Percentiles rank a stretch among this genome's conserved stretches.
These are phyloP conservation scores for Russula vinacea DNA, from an alignment of 768 basidiomycete species.

Conservation along the genomic window DNA sequence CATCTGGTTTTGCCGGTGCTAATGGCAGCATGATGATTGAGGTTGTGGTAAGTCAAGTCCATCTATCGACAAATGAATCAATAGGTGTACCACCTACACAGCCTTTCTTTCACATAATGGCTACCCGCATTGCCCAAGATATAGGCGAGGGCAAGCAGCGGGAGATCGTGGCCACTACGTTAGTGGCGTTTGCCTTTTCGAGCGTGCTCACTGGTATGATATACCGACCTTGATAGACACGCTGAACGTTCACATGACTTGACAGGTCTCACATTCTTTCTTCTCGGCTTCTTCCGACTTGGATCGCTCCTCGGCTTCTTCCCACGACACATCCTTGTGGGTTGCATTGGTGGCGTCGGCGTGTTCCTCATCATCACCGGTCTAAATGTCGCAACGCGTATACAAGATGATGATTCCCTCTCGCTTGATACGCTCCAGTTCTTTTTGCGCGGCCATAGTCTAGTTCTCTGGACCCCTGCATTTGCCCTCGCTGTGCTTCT, in stretches of 20 bases:
- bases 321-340: slow-evolving; percentile 94
- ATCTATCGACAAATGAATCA: background rate
- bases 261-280: slow-evolving; percentile 72
- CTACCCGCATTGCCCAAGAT: slow-evolving; percentile 64
- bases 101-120: slow-evolving; percentile 96
- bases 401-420: slow-evolving; percentile 71
- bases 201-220: slow-evolving; percentile 77
- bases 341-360: slow-evolving; percentile 95
- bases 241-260: background rate
- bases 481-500: slow-evolving; percentile 72
- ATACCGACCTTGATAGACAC: slow-evolving; percentile 16
- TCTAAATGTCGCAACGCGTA: slow-evolving; percentile 78
- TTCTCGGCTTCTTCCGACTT: slow-evolving; percentile 79
- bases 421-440: slow-evolving; percentile 65
- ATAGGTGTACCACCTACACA: slow-evolving; percentile 34
- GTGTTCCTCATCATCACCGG: slow-evolving; percentile 89
- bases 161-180: slow-evolving; percentile 86
- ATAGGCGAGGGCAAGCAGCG: slow-evolving; percentile 66
- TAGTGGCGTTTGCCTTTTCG: slow-evolving; percentile 83
- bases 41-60: slow-evolving; percentile 60
- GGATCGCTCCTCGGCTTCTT: slow-evolving; percentile 92
- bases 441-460: slow-evolving; percentile 58
- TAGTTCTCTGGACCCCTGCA: slow-evolving; percentile 78
- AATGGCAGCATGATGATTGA: slow-evolving; percentile 99
- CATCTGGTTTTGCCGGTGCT: slow-evolving; percentile 83